These are phyloP conservation scores for Ceratocystis harringtonii DNA, from an alignment of 2,329 filamentous ascomycete genomes.

Conservation along the genomic window DNA sequence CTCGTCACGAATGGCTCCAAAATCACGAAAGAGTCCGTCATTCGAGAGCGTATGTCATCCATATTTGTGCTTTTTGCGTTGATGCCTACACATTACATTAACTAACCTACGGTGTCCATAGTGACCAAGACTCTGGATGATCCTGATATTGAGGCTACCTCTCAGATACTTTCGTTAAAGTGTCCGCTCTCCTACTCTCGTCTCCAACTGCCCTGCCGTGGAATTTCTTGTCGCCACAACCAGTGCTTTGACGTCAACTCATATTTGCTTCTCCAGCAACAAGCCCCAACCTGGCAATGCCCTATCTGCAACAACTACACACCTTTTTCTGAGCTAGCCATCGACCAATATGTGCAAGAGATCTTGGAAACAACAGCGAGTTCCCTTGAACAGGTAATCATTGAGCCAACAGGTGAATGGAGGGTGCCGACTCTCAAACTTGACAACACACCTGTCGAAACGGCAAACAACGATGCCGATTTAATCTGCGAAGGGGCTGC, in stretches of 20 bases:
- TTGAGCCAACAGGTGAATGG: conserved; percentile 81
- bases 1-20: conserved; percentile 50
- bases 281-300: conserved; percentile 93
- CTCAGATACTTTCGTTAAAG: conserved; percentile 77
- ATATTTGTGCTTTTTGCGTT: background rate
- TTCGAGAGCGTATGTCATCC: conserved; percentile 58
- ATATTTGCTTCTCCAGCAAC: conserved; percentile 86
- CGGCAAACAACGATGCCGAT: conserved; percentile 35
- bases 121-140: conserved; percentile 72
- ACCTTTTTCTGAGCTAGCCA: conserved; percentile 64
- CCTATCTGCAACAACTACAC: conserved; percentile 79
- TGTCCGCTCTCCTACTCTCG: conserved; percentile 81
- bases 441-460: background rate
- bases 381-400: conserved; percentile 68
- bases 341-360: conserved; percentile 80
- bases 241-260: conserved; percentile 91
- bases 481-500: conserved; percentile 20
- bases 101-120: conserved; percentile 26
- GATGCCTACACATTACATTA: background rate
- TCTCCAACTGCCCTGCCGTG: conserved; percentile 65
- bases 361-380: conserved; percentile 61
- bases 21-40: conserved; percentile 66
- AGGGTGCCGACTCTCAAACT: conserved; percentile 17
- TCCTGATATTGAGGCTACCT: conserved; percentile 76
- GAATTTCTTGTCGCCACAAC: conserved; percentile 67